Evolutionary conservation across 2,329 filamentous ascomycete species (phyloP), one percentile per base, ranked within the genome.

Genomic region (Annulohypoxylon truncatum): DNA sequence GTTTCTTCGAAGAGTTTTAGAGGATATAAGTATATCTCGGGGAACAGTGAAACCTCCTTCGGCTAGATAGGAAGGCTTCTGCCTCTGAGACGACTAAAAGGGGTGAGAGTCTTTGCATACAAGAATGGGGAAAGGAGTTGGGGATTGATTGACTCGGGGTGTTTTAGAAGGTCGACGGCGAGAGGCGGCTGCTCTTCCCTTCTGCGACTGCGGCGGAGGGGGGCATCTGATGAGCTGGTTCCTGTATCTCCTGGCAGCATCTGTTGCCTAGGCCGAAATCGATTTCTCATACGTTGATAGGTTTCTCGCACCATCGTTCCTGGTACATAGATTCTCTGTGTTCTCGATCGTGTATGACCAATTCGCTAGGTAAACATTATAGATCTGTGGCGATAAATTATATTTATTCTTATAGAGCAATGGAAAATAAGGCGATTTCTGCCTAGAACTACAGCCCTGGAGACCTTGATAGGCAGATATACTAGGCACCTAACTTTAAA

Each of bases 91-190:
- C 12, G 38, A 42, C 18, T 42, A 40, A 20, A 20, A 18, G 4
- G 6, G 10, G 8, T 2, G 5, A 20, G 13, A 42, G 38, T 20
- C 1, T 42, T 42, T 42, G 38, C 38, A 20, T 42, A 42, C 38
- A 75, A 72, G 6, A 75, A 48, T 18, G 66, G 71, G 12, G 61
- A 71, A 22, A 7, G n/a, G 4, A 26, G 20, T 42, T 76, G 74
- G 13, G 67, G 51, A 18, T 67, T 18, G 15, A 71, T 64, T 1
- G 48, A 53, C 0, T 60, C 63, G 7, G 50, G 22, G 26, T 35
- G 57, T 2, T 50, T 28, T 2, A 67, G 42, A 31, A 70, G 29
- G 22, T 51, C 35, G 46, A 50, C 29, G 18, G 68, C 68, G 38
- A 70, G 66, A 2, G 68, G 68, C 1, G 42, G 28, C 28, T 47